Evolutionary conservation across 176 grass and related monocot species (phyloP).

Genomic region (Musa acuminata): DNA sequence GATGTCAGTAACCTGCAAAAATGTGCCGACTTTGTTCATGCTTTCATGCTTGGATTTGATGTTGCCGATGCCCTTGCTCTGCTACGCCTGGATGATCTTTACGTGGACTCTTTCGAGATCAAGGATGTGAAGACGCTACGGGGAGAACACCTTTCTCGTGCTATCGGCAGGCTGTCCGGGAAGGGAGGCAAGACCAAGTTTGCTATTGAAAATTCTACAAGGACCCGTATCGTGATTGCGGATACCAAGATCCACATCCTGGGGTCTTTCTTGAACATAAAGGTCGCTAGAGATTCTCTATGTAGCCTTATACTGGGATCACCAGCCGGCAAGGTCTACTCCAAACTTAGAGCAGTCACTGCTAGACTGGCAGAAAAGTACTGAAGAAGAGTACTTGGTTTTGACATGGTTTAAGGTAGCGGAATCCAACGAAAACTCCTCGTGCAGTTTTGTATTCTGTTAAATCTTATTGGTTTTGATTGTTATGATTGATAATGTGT

Average conservation of each 20-base stretch:
- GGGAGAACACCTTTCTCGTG: slow-evolving; percentile 79
- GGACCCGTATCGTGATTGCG: slow-evolving; percentile 77
- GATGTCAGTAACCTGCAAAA: slow-evolving; percentile 89
- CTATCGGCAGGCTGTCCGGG: slow-evolving; percentile 76
- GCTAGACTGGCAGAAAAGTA: slow-evolving; percentile 68
- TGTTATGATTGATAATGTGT: no score
- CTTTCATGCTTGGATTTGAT: slow-evolving; percentile 94
- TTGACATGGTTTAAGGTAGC: no score
- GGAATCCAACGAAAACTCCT: no score
- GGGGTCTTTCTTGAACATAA: slow-evolving; percentile 92
- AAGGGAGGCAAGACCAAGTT: slow-evolving; percentile 92
- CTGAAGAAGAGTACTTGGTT: slow-evolving; percentile 14
- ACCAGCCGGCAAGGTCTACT: slow-evolving; percentile 87
- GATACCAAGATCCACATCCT: slow-evolving; percentile 91
- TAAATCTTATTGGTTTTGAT: no score
- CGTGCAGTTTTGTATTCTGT: no score
- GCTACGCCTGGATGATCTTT: slow-evolving; percentile 68
- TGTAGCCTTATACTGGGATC: slow-evolving; percentile 88
- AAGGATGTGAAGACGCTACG: slow-evolving; percentile 91
- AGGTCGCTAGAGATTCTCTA: slow-evolving; percentile 81
- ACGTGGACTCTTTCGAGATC: slow-evolving; percentile 91
- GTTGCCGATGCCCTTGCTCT: slow-evolving; percentile 53
- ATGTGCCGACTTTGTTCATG: slow-evolving; percentile 65
- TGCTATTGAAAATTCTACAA: slow-evolving; percentile 86
- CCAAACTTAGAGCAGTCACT: slow-evolving; percentile 74